Percentiles rank a stretch among this genome's conserved stretches.
These are phyloP conservation scores for Sporothrix phasma DNA, from an alignment of 2,329 filamentous ascomycete genomes.

Conservation along the genomic window DNA sequence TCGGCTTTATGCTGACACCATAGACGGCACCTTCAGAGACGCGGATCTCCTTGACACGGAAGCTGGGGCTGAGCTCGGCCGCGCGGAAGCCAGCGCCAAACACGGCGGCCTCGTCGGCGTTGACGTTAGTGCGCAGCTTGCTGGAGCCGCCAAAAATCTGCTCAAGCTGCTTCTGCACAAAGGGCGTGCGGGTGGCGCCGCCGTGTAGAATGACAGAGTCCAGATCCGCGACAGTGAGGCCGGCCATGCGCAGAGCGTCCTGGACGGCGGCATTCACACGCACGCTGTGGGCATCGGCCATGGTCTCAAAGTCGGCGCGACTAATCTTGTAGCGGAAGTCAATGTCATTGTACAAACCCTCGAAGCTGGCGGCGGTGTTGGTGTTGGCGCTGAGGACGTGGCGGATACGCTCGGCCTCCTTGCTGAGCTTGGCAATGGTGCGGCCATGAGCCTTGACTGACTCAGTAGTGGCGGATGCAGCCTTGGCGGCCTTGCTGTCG, in stretches of 20 bases:
- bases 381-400: slow-evolving; percentile 90
- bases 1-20: slow-evolving; percentile 66
- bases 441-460: slow-evolving; percentile 67
- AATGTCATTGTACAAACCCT: slow-evolving; percentile 81
- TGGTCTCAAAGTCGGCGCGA: slow-evolving; percentile 69
- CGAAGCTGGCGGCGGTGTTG: slow-evolving; percentile 70
- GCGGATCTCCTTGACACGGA: slow-evolving; percentile 95
- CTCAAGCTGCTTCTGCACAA: slow-evolving; percentile 85
- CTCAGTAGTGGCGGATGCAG: slow-evolving; percentile 49
- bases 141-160: slow-evolving; percentile 58
- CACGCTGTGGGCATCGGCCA: slow-evolving; percentile 57
- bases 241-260: slow-evolving; percentile 63
- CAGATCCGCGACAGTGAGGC: slow-evolving; percentile 63
- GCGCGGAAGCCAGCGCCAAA: slow-evolving; percentile 94
- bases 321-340: slow-evolving; percentile 88
- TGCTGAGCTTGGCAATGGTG: slow-evolving; percentile 80
- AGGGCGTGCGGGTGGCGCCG: slow-evolving; percentile 80
- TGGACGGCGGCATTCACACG: slow-evolving; percentile 61
- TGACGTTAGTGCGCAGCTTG: slow-evolving; percentile 88
- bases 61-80: slow-evolving; percentile 83
- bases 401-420: slow-evolving; percentile 77
- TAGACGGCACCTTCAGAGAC: slow-evolving; percentile 69
- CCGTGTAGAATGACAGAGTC: slow-evolving; percentile 91
- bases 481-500: slow-evolving; percentile 57
- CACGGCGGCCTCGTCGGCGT: slow-evolving; percentile 91